These are phyloP conservation scores for Lecanicillium sp. DNA, from an alignment of 2,329 filamentous ascomycete genomes.

Conservation along the genomic window DNA sequence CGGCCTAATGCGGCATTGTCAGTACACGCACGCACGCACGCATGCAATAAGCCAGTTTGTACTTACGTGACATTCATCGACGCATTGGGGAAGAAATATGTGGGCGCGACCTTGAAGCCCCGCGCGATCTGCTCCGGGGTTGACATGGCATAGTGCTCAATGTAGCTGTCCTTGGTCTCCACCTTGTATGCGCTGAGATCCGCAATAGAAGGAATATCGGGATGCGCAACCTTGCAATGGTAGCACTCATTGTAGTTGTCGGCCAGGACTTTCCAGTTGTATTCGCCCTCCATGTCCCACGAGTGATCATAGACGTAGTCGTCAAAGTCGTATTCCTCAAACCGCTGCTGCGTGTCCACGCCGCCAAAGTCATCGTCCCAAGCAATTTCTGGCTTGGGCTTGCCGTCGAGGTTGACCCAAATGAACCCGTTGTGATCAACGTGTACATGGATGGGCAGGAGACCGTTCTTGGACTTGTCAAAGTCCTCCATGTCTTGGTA, in stretches of 20 bases:
- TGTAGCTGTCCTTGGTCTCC: conserved; percentile 37
- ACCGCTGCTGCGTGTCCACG: conserved; percentile 36
- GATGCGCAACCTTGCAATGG: conserved; percentile 52
- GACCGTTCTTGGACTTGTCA: conserved; percentile 40
- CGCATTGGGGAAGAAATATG: conserved; percentile 42
- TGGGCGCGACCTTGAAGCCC: conserved; percentile 36
- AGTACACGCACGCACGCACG: too few relatives aligned
- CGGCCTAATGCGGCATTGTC: conserved; percentile 25
- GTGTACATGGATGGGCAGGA: conserved; percentile 41
- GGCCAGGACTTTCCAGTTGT: conserved; percentile 52
- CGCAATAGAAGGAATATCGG: conserved; percentile 47
- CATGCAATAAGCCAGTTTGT: conserved; percentile 1
- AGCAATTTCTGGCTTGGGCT: conserved; percentile 33
- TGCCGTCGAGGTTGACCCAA: conserved; percentile 47
- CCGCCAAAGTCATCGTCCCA: conserved; percentile 45
- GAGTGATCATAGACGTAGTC: conserved; percentile 49
- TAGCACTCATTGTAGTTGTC: conserved; percentile 63
- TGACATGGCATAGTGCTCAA: conserved; percentile 40
- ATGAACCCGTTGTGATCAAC: conserved; percentile 41
- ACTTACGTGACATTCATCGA: conserved; percentile 43
- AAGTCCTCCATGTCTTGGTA: conserved; percentile 45
- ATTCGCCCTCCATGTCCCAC: conserved; percentile 48
- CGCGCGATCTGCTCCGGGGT: conserved; percentile 38
- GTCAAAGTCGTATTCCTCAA: conserved; percentile 37
- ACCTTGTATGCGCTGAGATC: conserved; percentile 48